These are phyloP conservation scores for Xerocomus brunneocitrinus DNA, from an alignment of 768 basidiomycete genomes.

Conservation along the genomic window DNA sequence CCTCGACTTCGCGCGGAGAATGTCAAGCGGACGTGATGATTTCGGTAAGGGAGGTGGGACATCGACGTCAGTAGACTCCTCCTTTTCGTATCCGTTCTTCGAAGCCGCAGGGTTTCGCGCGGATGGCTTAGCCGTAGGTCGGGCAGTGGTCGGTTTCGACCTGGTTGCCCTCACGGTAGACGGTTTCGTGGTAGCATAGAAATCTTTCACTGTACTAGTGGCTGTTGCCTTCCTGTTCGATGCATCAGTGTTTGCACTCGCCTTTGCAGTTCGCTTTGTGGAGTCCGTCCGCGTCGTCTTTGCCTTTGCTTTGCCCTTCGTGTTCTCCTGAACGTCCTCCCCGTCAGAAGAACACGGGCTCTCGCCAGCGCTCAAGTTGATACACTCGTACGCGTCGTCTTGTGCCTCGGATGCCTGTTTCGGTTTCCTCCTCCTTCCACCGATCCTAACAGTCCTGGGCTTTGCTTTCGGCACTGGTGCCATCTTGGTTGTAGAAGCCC, in stretches of 20 bases:
- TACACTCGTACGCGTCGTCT: constrained; percentile 24
- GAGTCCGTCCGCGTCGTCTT: not conserved
- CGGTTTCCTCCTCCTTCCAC: constrained; percentile 14
- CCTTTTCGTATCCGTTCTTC: constrained; percentile 4
- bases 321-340: not conserved
- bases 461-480: constrained; percentile 4
- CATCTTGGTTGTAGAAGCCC: constrained; percentile 5
- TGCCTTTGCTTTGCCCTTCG: constrained; percentile 11
- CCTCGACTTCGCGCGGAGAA: constrained; percentile 17
- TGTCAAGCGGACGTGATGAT: constrained; percentile 26
- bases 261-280: not conserved
- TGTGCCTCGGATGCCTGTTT: constrained; percentile 24
- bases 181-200: constrained; percentile 9
- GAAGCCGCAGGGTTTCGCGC: not conserved
- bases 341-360: constrained; percentile 19
- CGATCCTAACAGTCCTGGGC: constrained; percentile 3
- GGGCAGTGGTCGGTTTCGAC: constrained; percentile 2
- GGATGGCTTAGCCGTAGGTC: constrained; percentile 1
- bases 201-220: constrained; percentile 9
- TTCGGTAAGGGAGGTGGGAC: constrained; percentile 5
- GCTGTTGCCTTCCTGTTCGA: not conserved
- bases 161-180: constrained; percentile 1
- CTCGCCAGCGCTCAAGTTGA: constrained; percentile 24
- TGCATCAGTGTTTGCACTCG: not conserved
- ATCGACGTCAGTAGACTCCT: constrained; percentile 3